These are phyloP conservation scores for Ilyonectria destructans DNA, from an alignment of 2,329 filamentous ascomycete species.

Conservation along the genomic window DNA sequence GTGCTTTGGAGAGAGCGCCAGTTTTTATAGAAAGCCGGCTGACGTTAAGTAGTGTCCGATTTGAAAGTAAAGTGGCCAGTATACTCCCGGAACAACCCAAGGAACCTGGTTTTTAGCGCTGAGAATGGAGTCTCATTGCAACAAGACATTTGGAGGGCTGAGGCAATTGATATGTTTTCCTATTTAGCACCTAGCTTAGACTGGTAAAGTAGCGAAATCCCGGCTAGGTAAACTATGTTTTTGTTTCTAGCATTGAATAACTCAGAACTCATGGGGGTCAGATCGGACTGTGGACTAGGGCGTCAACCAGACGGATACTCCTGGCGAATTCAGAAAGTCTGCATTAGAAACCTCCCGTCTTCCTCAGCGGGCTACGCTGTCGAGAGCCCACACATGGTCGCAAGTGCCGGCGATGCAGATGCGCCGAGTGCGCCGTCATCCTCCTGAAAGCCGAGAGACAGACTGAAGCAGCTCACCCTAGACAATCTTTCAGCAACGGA, in stretches of 20 bases:
- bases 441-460: conserved; percentile 4
- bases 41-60: conserved; percentile 3
- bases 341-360: too few relatives aligned
- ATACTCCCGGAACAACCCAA: conserved; percentile 4
- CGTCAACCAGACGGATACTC: conserved; percentile 2
- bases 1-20: background rate
- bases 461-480: conserved; percentile 15
- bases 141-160: conserved; percentile 1
- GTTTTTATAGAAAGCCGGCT: conserved; percentile 4
- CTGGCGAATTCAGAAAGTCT: background rate
- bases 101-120: conserved; percentile 1
- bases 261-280: conserved; percentile 1
- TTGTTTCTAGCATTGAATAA: conserved; percentile 5
- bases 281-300: conserved; percentile 3
- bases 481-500: conserved; percentile 14
- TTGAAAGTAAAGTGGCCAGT: conserved; percentile 4
- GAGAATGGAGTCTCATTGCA: conserved; percentile 1
- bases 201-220: conserved; percentile 1
- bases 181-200: conserved; percentile 3
- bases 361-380: too few relatives aligned
- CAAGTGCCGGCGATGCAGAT: too few relatives aligned
- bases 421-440: too few relatives aligned
- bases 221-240: conserved; percentile 4
- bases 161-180: conserved; percentile 5
- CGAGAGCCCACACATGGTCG: too few relatives aligned